phyloP scores from a whole-genome alignment of 495 filamentous ascomycete genomes.

The Umbilicaria muhlenbergii region DNA sequence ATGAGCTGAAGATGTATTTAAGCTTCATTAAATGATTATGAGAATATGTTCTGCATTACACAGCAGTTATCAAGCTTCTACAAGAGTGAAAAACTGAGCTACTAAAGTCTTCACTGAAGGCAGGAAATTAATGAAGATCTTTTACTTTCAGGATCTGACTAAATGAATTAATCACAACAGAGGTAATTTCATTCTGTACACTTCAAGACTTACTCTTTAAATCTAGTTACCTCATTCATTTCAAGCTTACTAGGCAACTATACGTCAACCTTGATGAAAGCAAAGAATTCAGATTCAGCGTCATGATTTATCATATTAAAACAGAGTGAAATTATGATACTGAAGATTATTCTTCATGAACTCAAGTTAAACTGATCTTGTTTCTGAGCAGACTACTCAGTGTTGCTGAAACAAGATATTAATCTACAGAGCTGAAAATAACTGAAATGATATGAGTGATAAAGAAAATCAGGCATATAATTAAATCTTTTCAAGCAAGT shows the following conservation, averaged over 20 bases:
- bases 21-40: neutral
- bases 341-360: neutral
- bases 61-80: neutral
- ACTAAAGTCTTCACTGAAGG: neutral
- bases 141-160: neutral
- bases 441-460: neutral
- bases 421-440: neutral
- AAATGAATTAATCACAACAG: neutral
- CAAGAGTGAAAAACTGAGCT: neutral
- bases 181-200: neutral
- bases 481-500: neutral
- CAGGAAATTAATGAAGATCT: neutral
- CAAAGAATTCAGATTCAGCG: neutral
- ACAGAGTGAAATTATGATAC: neutral
- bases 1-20: too few species aligned
- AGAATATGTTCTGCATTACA: slow-evolving; percentile 3
- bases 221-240: slow-evolving; percentile 1
- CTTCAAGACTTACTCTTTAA: neutral
- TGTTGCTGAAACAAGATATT: neutral
- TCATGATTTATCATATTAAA: slow-evolving; percentile 2
- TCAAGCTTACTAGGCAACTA: neutral
- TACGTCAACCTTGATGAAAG: neutral
- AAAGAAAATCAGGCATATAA: slow-evolving; percentile 2
- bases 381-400: neutral
- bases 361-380: neutral